A percentile compares a stretch with the other conserved stretches of the same genome.
phyloP scores from a whole-genome alignment of 108 stramenopile species.

The Pseudonitzschia multiseries region DNA sequence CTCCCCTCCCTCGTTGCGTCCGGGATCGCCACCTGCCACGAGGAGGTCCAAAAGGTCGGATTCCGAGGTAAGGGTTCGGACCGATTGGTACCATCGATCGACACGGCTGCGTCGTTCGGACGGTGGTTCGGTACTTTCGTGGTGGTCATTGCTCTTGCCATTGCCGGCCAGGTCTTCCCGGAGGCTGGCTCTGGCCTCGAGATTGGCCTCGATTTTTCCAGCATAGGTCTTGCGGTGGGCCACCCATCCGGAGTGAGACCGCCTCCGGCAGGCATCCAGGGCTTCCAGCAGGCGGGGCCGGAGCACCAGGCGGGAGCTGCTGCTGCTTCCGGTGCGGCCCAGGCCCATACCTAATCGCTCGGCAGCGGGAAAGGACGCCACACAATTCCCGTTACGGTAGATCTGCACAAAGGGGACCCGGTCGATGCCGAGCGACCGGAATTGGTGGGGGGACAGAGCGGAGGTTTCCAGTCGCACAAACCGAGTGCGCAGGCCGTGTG shows the following conservation, averaged over 20 bases:
- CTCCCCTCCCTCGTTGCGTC: not conserved
- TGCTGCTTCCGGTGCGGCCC: not conserved
- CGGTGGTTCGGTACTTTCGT: not conserved
- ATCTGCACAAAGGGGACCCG: conserved; percentile 23
- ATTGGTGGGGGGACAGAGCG: conserved; percentile 8
- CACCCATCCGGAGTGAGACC: conserved; percentile 8
- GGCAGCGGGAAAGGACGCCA: conserved; percentile 8
- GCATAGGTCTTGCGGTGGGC: not conserved
- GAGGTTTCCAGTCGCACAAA: conserved; percentile 20
- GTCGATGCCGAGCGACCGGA: conserved; percentile 10
- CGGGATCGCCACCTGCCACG: not conserved
- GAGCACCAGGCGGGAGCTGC: not conserved
- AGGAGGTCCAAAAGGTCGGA: conserved; percentile 1
- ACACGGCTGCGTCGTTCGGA: not conserved
- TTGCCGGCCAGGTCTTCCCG: not conserved
- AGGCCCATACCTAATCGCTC: too few relatives aligned
- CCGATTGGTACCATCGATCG: conserved; percentile 1
- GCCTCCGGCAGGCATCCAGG: not conserved
- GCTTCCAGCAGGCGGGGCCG: not conserved
- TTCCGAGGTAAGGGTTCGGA: conserved; percentile 23
- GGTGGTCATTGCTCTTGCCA: not conserved
- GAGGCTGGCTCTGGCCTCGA: not conserved
- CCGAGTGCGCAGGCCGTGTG: not conserved
- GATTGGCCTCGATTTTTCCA: conserved; percentile 10
- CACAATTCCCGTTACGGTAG: conserved; percentile 14